Evolutionary conservation across 179 eudicot species (phyloP).

Genomic region (Amaranthus tricolor): DNA sequence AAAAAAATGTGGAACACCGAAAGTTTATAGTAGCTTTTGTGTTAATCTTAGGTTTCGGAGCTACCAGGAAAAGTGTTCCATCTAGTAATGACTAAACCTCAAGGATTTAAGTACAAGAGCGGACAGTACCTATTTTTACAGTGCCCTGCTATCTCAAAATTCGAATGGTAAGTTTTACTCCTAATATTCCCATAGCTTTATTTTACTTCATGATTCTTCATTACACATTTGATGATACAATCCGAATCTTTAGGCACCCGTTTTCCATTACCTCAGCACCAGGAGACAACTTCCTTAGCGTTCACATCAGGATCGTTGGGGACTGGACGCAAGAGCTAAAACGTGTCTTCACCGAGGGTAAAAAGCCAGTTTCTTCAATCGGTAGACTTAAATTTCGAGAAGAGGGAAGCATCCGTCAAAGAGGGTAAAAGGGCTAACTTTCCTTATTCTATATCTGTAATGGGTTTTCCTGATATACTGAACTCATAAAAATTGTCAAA

Average conservation of each 20-base stretch:
- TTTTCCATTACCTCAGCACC: conserved; percentile 94
- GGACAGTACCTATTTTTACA: conserved; percentile 84
- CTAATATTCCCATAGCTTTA: neutral
- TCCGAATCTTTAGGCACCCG: conserved; percentile 64
- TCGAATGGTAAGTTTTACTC: conserved; percentile 61
- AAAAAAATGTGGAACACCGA: neutral
- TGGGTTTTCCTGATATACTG: neutral
- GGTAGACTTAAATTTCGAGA: conserved; percentile 67
- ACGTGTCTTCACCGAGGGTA: conserved; percentile 59
- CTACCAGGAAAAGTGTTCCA: conserved; percentile 83
- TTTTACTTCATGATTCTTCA: neutral
- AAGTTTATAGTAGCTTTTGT: conserved; percentile 1
- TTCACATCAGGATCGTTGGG: conserved; percentile 76
- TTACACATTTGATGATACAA: conserved; percentile 12
- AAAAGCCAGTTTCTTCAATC: conserved; percentile 46
- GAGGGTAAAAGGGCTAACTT: conserved; percentile 44
- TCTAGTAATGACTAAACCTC: conserved; percentile 69
- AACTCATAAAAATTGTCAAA: conserved; percentile 1
- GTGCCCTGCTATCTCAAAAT: conserved; percentile 78
- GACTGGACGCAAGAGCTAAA: conserved; percentile 85
- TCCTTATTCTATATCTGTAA: neutral
- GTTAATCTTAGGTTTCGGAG: conserved; percentile 53
- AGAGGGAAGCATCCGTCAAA: conserved; percentile 44
- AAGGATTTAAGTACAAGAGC: conserved; percentile 80
- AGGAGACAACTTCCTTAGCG: conserved; percentile 79